Evolutionary conservation across 2,329 filamentous ascomycete genomes (phyloP), one percentile per base, ranked within the genome.

Genomic region (Aspergillus proliferans): DNA sequence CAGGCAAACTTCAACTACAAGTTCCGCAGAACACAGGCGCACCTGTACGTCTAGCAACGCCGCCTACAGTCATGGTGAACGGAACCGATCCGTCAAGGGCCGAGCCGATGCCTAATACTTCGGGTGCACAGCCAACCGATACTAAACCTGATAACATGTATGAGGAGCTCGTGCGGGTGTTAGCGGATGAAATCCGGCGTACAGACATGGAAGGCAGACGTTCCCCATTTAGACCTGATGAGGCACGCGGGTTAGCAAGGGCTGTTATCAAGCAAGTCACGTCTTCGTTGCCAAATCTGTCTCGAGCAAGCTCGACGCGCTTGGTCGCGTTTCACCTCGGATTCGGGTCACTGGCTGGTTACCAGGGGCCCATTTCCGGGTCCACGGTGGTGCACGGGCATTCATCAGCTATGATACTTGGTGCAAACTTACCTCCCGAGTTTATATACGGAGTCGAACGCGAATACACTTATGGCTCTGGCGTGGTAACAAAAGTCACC

Each of bases 41-140:
- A 0, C 70, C 71, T 4, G 64, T 74, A 6, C 65, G 71, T 19
- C 64, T 74, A 38, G 71, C 70, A 12, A 73, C 71, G 1, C 71
- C 71, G 12, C 71, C 71, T 7, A 64, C 68, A 7, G 50, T 72
- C 1, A 50, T 71, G 33, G 60, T 73, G 2, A 73, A 71, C 39
- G 70, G 70, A 7, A 58, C 66, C 14, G 63, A 60, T 47, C 26
- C 26, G 10, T 30, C 26, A 30, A 30, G 10, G 10, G 26, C 10
- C 10, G 26, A 30, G 26, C 19, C n/a, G 14, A 9, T 12, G 9
- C 26, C 26, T 30, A 10, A 30, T 4, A 12, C 26, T 5, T 30
- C 3, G 10, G 26, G 10, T 30, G 26, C 26, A 30, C 26, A 12
- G 26, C 5, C 26, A 12, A 12, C 3, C 5, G 26, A 30, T 12